Base-by-base conservation (phyloP, 768 basidiomycete species). In the Lactarius trivialis region DNA sequence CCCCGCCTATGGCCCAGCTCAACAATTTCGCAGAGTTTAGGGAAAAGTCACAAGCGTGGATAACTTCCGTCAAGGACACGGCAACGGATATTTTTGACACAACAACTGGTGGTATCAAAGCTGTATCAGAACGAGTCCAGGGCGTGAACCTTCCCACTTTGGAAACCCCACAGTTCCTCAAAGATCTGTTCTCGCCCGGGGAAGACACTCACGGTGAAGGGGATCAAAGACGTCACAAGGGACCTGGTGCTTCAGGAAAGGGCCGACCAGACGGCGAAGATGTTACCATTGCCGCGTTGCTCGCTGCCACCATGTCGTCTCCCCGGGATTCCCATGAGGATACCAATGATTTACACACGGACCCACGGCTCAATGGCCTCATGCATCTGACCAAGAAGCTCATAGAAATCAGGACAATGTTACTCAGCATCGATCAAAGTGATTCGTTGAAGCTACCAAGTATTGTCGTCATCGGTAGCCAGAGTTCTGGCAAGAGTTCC, bases 401-500 rank as follows among this genome's bases (percentile, higher is more conserved):
- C 61, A 99, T 99, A 71, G 95, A 95, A 74, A 97, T 99, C 70
- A 79, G 97, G 60, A 88, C 81, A 64, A 95, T 98, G 81, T 78
- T 99, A n/a, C 78, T 98, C 26, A 89, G 91, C 69, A 95, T 98
- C 58, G 97, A 98, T 74, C 93, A 98, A 74, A 93, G 88, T 66
- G 96, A 98, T 67, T 84, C 88, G 7, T 81, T 99, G 68, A 98
- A 94, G 69, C 77, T 99, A 21, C 97, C 97, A 1, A 96, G 93
- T 69, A 98, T 99, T 64, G 97, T 98, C 48, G 97, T 98, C 52
- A 91, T 99, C 65, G 97, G 97, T 12, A 96, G 93, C 73, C 97
- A 99, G 77, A 97, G 94, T 73, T 95, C 93, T 2, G 97, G 97
- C 12, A 99, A 99, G 79, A 98, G 94, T 69, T 95, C 93, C 30